Evolutionary conservation across 2,329 filamentous ascomycete genomes (phyloP), one percentile per base, ranked within the genome.

Genomic region (Fusarium buharicum): DNA sequence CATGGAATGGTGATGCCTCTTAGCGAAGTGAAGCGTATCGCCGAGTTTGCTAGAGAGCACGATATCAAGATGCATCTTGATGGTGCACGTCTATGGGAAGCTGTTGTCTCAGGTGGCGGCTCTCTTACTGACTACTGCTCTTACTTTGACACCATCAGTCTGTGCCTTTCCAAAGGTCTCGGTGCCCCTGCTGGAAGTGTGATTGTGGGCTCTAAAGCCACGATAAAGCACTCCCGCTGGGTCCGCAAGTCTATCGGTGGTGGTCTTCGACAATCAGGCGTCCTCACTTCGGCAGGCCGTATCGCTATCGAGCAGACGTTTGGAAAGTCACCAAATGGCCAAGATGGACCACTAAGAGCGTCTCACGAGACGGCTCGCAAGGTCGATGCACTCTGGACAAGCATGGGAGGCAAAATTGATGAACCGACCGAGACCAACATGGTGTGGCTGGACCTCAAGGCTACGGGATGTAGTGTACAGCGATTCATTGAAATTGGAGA

Each of bases 371-470:
- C 84, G 52, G 90, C 91, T 0, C 84, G 82, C 72, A 80, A 77
- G 65, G 77, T 89, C 37, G 91, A 89, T 82, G 79, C 79, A n/a
- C 74, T 90, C 63, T 96, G 92, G 92, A 83, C 80, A 6, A 78
- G 77, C 14, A 79, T 88, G 47, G 92, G 92, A 5, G 92, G 92
- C 1, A 86, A 84, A 75, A 76, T 92, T 53, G 76, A 82, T 17
- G 81, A 88, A 56, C 89, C 90, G 0, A 88, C 90, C 2, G 88
- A 96, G 72, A 96, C 92, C n/a, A 96, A 96, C 77, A 96, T 96
- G 91, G 86, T 92, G 30, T 96, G 91, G 92, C 71, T 96, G 55
- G 89, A 96, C 73, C 78, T 95, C 14, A 83, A 86, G 27, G 82
- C 82, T 1, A 83, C 85, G 11, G 84, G 85, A 2, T 79, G 81